Base-by-base conservation (phyloP, 768 basidiomycete genomes). In the Agrocybe praecox region DNA sequence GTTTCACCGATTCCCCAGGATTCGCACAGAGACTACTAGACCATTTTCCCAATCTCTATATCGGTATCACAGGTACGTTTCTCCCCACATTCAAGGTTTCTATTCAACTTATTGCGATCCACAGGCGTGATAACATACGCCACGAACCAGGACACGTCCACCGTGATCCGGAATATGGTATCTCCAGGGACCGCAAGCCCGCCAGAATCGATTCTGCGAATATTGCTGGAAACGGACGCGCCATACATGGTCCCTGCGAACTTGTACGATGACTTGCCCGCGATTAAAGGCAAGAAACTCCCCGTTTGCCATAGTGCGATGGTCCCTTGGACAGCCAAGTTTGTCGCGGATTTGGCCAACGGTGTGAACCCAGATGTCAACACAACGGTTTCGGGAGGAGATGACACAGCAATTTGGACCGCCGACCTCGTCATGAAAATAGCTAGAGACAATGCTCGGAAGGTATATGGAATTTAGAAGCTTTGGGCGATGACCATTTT, bases 221-320 rank as follows among this genome's bases (percentile, higher is more conserved):
- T 88, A 46, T 69, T 94, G 0, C 78, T 94, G 2, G 93, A 95
- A 70, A 93, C 93, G 0, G 93, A 95, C 60, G 92, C 91, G 2
- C 93, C 93, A 0, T 95, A 81, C 73, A 94, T 95, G 93, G 80
- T 89, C 0, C 93, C 93, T 0, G 75, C 83, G 0, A 94, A 89
- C 57, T 68, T 94, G 18, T 92, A 91, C 65, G 67, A 72, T 2
- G 75, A 85, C 0, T 70, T 91, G 0, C 76, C 81, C 0, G 69
- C 63, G 0, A 69, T 80, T 19, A 85, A 84, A 61, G 85, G 87
- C 2, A 82, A 81, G 59, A 77, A 80, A 60, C 69, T 94, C 0
- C 88, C 92, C 0, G 67, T 94, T 6, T 90, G 81, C 53, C 91
- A 92, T 64, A 84, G 84, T 0, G 90, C 84, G 0, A 92, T 94